phyloP scores from a whole-genome alignment of 495 filamentous ascomycete species.

The Aspergillus wentii region DNA sequence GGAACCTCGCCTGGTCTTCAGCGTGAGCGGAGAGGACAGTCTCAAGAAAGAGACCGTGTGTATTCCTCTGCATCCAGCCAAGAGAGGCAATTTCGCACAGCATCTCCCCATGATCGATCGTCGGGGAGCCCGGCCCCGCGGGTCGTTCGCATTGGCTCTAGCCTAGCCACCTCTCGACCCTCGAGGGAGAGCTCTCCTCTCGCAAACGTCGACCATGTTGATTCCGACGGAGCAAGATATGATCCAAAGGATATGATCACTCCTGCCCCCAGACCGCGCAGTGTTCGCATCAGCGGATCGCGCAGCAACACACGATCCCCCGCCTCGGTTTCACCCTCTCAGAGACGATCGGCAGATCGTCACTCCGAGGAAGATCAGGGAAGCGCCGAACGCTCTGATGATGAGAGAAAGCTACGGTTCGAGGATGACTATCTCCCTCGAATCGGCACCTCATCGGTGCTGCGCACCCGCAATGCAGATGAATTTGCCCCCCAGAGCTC shows the following conservation, averaged over 20 bases:
- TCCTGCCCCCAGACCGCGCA: slow-evolving; percentile 58
- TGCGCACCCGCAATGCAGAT: slow-evolving; percentile 45
- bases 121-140: slow-evolving; percentile 41
- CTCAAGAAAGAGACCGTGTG: slow-evolving; percentile 19
- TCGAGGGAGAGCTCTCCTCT: slow-evolving; percentile 30
- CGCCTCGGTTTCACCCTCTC: slow-evolving; percentile 36
- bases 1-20: slow-evolving; percentile 48
- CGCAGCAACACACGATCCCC: slow-evolving; percentile 34
- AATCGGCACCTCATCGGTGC: slow-evolving; percentile 44
- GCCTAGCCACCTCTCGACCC: slow-evolving; percentile 28
- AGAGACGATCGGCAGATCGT: slow-evolving; percentile 30
- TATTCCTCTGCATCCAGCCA: slow-evolving; percentile 22
- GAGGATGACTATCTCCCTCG: slow-evolving; percentile 43
- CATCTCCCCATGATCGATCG: slow-evolving; percentile 35
- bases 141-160: slow-evolving; percentile 56
- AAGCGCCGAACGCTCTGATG: slow-evolving; percentile 37
- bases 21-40: slow-evolving; percentile 31
- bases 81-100: slow-evolving; percentile 33
- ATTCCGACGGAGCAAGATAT: slow-evolving; percentile 17
- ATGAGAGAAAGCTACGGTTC: slow-evolving; percentile 37
- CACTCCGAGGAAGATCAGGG: slow-evolving; percentile 31
- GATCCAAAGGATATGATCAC: slow-evolving; percentile 55
- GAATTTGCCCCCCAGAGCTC: slow-evolving; percentile 61
- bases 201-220: slow-evolving; percentile 27
- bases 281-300: slow-evolving; percentile 52